Base-by-base conservation (phyloP, 768 basidiomycete species). In the Mycena rebaudengoi region DNA sequence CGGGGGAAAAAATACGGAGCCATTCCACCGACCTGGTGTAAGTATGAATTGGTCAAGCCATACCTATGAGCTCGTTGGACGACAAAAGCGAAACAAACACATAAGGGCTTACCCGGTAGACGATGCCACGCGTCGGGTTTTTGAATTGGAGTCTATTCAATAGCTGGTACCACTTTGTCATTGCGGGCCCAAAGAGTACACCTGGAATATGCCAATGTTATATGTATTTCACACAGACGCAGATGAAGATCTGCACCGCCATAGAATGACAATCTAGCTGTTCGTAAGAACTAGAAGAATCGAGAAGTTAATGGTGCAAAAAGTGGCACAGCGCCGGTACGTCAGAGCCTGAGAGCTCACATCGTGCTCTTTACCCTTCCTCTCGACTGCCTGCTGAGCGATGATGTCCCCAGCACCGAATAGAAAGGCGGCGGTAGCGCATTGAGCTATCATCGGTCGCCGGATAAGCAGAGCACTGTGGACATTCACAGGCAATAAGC, bases 371-470 rank as follows among this genome's bases (percentile, higher is more conserved):
- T 71, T 79, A 7, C 94, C 92, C 66, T 80, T 85, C 70, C 80
- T 81, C 72, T 96, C 96, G 20, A 96, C 85, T 1, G 79, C 85
- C 75, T 97, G 96, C 76, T 98, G 95, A 0, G 95, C 95, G 41
- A 96, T 84, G 1, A 95, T 69, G 72, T 95, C 94, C 21, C 91
- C 92, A 7, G 84, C 80, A 43, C 91, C 89, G 65, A 94, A 94
- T 10, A 94, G 78, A 51, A 90, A 68, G 1, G 83, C 86, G 0
- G 89, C 90, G 0, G 91, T 91, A 0, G 77, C 75, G 59, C 88
- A 91, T 67, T 91, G 90, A 2, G 87, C 77, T 18, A 86, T 55
- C 78, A 91, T 79, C 0, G 91, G 91, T 13, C 86, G 81, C 12
- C 88, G 84, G 51, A 89, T 75, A 21, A 92, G 82, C 20, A 83